Percentiles rank a stretch among this genome's conserved stretches.
These are phyloP conservation scores for Auriscalpium vulgare DNA, from an alignment of 768 basidiomycete genomes.

Conservation along the genomic window DNA sequence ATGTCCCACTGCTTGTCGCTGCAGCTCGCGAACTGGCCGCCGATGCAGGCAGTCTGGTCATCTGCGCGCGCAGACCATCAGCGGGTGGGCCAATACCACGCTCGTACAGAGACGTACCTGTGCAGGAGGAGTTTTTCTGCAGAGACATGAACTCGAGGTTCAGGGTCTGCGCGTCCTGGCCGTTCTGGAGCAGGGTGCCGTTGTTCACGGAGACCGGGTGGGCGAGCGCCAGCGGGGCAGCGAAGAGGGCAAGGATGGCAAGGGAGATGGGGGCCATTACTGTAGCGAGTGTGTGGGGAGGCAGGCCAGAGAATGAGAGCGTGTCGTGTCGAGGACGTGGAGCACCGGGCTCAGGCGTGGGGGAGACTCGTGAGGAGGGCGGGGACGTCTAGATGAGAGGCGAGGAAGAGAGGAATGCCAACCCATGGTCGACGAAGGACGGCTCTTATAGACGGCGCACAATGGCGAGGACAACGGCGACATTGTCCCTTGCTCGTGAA, in stretches of 20 bases:
- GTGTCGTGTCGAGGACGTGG: neutral
- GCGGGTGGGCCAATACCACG: neutral
- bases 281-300: constrained; percentile 10
- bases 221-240: constrained; percentile 23
- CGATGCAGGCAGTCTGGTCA: constrained; percentile 39
- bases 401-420: neutral
- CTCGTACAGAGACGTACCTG: constrained; percentile 24
- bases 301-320: neutral
- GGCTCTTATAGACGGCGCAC: neutral
- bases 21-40: constrained; percentile 33
- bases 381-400: neutral
- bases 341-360: constrained; percentile 11
- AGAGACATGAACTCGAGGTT: constrained; percentile 39
- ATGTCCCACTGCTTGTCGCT: constrained; percentile 32
- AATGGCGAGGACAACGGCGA: neutral
- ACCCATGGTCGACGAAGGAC: neutral
- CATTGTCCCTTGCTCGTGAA: neutral
- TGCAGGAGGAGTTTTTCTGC: constrained; percentile 36
- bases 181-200: constrained; percentile 39
- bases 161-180: constrained; percentile 39
- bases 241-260: constrained; percentile 12
- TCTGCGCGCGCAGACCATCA: constrained; percentile 21
- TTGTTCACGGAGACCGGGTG: constrained; percentile 31
- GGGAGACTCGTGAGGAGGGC: neutral
- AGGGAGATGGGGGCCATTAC: constrained; percentile 19